phyloP scores from a whole-genome alignment of 2,329 filamentous ascomycete genomes.

The Aspergillus ustus region DNA sequence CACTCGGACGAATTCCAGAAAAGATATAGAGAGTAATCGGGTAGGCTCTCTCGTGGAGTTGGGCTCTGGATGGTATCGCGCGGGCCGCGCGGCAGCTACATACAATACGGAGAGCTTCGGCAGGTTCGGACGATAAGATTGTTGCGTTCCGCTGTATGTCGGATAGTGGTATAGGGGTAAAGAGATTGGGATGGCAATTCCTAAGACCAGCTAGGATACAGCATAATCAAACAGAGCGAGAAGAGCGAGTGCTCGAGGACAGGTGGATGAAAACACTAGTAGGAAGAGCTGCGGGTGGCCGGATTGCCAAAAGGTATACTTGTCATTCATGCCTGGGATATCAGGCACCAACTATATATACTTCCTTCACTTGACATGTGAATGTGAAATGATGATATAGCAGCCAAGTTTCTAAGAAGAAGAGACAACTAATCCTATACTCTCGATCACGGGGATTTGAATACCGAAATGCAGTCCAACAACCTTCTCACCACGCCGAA shows the following conservation, averaged over 20 bases:
- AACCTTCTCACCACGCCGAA: background rate
- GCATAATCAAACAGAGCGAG: background rate
- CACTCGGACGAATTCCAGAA: background rate
- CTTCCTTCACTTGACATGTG: background rate
- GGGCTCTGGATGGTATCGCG: background rate
- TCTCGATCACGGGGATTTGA: background rate
- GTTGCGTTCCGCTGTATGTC: background rate
- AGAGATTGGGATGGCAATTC: background rate
- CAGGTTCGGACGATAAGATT: background rate
- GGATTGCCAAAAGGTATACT: conserved; percentile 1
- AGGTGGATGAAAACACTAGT: background rate
- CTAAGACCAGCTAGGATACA: conserved; percentile 10
- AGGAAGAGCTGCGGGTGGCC: background rate
- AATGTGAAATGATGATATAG: background rate
- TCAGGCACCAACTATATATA: background rate
- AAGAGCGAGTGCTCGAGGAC: background rate
- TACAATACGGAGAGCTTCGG: too few relatives aligned
- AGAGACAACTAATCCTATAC: background rate
- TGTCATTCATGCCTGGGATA: background rate
- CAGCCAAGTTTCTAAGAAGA: background rate
- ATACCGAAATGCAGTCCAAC: conserved; percentile 3
- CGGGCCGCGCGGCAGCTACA: background rate
- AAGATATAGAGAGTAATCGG: background rate
- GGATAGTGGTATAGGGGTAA: background rate
- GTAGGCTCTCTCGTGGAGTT: background rate